A percentile compares a stretch with the other conserved stretches of the same genome.
These are phyloP conservation scores for Alisma plantagoaquatica DNA, from an alignment of 106 monocot genomes.

Conservation along the genomic window DNA sequence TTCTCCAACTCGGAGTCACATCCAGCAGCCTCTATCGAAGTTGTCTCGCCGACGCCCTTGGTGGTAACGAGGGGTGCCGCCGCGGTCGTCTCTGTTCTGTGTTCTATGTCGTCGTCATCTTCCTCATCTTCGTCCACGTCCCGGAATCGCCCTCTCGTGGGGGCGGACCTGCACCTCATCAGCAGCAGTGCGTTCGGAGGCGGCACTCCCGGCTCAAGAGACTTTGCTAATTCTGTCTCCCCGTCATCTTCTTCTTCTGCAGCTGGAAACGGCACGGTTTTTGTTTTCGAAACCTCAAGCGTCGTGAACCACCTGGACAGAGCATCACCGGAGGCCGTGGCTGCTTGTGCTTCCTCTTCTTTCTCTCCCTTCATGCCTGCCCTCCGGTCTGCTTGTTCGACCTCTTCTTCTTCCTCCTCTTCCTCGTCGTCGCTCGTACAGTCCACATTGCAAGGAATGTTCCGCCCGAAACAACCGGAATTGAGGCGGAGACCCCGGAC, in stretches of 20 bases:
- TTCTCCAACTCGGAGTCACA: slow-evolving; percentile 35
- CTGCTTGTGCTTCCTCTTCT: slow-evolving; percentile 3
- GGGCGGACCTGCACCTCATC: slow-evolving; percentile 78
- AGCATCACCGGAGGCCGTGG: too few relatives aligned
- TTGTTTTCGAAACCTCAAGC: too few relatives aligned
- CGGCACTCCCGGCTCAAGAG: too few relatives aligned
- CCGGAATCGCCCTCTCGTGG: slow-evolving; percentile 37
- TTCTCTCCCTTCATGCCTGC: slow-evolving; percentile 4
- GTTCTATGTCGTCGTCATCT: slow-evolving; percentile 1
- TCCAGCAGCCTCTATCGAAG: too few relatives aligned
- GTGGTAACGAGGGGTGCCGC: slow-evolving; percentile 6
- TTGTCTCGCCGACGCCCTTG: slow-evolving; percentile 13
- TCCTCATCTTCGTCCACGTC: slow-evolving; percentile 5
- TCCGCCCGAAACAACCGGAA: neutral
- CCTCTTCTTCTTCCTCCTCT: slow-evolving; percentile 23
- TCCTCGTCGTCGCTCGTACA: slow-evolving; percentile 15
- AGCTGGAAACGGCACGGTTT: too few relatives aligned
- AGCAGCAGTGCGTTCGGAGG: too few relatives aligned
- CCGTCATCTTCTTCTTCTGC: slow-evolving; percentile 8
- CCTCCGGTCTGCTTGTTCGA: slow-evolving; percentile 7
- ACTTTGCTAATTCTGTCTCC: neutral
- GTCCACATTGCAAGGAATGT: neutral
- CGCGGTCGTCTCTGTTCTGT: slow-evolving; percentile 1
- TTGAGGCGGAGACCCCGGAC: slow-evolving; percentile 3
- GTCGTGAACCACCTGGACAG: too few relatives aligned